Base-by-base conservation (phyloP, 352 stramenopile genomes). In the Pythium graminicola region DNA sequence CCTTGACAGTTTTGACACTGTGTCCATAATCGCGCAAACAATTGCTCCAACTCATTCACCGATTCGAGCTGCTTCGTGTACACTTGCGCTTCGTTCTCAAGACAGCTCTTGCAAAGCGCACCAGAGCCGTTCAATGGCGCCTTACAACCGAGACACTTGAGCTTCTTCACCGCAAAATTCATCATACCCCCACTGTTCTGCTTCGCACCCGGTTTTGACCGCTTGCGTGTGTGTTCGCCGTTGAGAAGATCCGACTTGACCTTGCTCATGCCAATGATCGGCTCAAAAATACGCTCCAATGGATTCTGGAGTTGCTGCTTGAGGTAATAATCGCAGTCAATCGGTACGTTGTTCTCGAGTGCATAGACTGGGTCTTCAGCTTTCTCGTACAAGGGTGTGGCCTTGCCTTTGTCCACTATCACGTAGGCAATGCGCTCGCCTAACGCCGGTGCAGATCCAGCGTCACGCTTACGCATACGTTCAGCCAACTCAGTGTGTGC, bases 401-500 rank as follows among this genome's bases (percentile, higher is more conserved):
- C 82, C 71, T 99, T 99, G 5, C 90, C 87, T 54, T 94, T 97
- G 61, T 98, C 93, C 48, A 99, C 96, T 60, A 99, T 99, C 35
- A 99, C 97, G 67, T 99, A 99, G 10, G 97, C 95, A 22, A 99
- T 97, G 57, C 97, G 96, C 71, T 99, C 97, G 42, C 97, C 97
- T 48, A 99, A 85, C 26, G 97, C 95, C 6, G 97, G 97, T 20
- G 97, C 97, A 2, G 91, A 98, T 27, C 95, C 96, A 13, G 96
- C 72, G 71, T 99, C 97, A 17, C 97, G 89, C 65, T 99, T 98
- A 35, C 93, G 89, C 97, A 99, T 99, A 31, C 96, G 85, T 60
- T 97, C 94, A 13, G 97, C 97, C 47, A 99, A 73, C 73, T 99
- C 97, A 20, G 98, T 98, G 72, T 99, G 97, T 29, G 97, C 96